Base-by-base conservation (phyloP, 140 eudicot genomes). In the Oenanthe javanica region DNA sequence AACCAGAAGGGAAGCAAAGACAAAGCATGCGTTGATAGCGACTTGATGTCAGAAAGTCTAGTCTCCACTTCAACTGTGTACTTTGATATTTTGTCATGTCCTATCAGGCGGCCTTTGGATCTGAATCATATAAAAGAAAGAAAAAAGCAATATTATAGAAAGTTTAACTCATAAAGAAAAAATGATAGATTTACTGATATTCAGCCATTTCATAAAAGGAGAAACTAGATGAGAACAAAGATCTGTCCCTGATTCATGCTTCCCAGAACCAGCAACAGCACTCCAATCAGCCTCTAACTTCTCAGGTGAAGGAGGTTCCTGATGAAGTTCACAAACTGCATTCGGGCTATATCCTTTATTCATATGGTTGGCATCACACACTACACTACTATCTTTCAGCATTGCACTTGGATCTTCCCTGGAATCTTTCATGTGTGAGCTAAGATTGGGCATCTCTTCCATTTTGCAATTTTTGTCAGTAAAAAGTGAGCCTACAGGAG, bases 1-100 rank as follows among this genome's bases (percentile, higher is more conserved):
- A 89, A 64, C 99, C 97, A 95, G 80, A 92, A 95, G 6, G 99
- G 97, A 81, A 88, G 93, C 79, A 95, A 82, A 19, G 97, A 84
- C 72, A 90, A 84, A 76, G 91, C 97, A 77, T 87, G 78, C 50
- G 88, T 85, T 83, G 86, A 84, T 66, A 95, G 85, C 45, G 97
- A 87, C 84, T 87, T 95, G 54, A 95, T 86, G 86, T 95, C 99
- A 76, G 83, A 82, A 82, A 95, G 92, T 59, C 99, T 89, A 77
- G 85, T 86, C 89, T 92, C 95, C 82, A 88, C 85, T 82, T 90
- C 99, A 51, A 83, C 77, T 71, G 38, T 76, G 83, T 80, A 83
- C 87, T 86, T 95, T 42, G 77, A 81, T 80, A 83, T 74, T 81
- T 73, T 83, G 82, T 85, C 89, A 75, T 64, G 79, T 66, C 81